Percentiles rank a stretch among this genome's conserved stretches.
phyloP scores from a whole-genome alignment of 257 asterid species.

The Solanum gandarillasii region DNA sequence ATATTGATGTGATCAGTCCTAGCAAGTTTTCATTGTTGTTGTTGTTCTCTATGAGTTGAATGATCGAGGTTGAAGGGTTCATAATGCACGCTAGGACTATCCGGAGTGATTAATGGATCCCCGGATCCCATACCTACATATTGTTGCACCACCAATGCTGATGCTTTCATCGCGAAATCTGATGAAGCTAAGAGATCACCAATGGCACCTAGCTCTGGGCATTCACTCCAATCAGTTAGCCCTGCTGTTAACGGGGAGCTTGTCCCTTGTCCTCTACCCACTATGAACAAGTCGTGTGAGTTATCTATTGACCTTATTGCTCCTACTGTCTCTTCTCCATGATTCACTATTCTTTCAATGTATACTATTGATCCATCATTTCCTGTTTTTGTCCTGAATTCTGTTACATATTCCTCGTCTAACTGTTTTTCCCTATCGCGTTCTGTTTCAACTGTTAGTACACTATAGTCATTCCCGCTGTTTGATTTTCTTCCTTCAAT shows the following conservation, averaged over 20 bases:
- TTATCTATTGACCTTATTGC: constrained; percentile 51
- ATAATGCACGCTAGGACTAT: constrained; percentile 27
- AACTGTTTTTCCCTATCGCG: constrained; percentile 38
- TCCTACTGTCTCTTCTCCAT: constrained; percentile 87
- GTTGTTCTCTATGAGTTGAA: constrained; percentile 8
- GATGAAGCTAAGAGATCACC: constrained; percentile 87
- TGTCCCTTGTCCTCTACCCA: constrained; percentile 73
- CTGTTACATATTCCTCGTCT: constrained; percentile 52
- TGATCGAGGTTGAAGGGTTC: constrained; percentile 14
- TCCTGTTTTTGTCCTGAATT: constrained; percentile 35
- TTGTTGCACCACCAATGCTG: constrained; percentile 87
- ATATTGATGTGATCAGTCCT: not conserved
- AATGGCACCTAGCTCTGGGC: constrained; percentile 88
- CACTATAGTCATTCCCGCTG: constrained; percentile 10
- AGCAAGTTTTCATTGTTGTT: constrained; percentile 8
- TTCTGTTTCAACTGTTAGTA: constrained; percentile 30
- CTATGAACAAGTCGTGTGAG: constrained; percentile 58
- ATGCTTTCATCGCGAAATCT: constrained; percentile 64
- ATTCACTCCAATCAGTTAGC: constrained; percentile 93
- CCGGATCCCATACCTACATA: constrained; percentile 49
- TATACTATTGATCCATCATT: constrained; percentile 31
- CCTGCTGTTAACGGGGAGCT: constrained; percentile 69
- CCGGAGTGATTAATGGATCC: constrained; percentile 32
- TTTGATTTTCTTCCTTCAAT: not conserved
- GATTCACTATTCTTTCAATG: constrained; percentile 42